Evolutionary conservation across 345 rosid species (phyloP), one percentile per base, ranked within the genome.

Genomic region (Lumnitzera racemosa): DNA sequence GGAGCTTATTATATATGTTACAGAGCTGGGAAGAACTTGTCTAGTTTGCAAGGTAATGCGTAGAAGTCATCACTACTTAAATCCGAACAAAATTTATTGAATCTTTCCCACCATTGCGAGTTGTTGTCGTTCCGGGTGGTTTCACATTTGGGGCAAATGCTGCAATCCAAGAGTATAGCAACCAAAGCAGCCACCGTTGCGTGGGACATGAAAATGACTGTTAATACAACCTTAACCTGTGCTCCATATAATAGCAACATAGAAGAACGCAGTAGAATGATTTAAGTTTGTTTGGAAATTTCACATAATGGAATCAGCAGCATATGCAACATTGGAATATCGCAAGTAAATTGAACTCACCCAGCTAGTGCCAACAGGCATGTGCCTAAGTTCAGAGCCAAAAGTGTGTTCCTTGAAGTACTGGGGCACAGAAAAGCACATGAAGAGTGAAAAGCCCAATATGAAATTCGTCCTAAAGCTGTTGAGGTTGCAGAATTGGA

Each of bases 31-130:
- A 84, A 87, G 53, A 80, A 73, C 53, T 77, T 76, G 61, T 84
- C 72, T 53, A 87, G 85, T n/a, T 67, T 53, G 70, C 72, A 83
- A 10, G 89, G 91, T 23, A 83, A 47, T 57, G 77, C 82, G 59
- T 87, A 83, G 77, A 87, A 85, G 62, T 87, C 95, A 60, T 87
- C 91, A 46, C 73, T 87, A 55, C 91, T 81, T 17, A 81, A 75
- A 52, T 87, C 91, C 0, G 79, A 78, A 52, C 72, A 75, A 54
- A 79, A 83, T 10, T 74, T 51, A 63, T 71, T 73, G 70, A 82
- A 87, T 67, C 73, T 87, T 36, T 87, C 88, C 86, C 88, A 77
- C 95, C 95, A 87, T 56, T 75, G 74, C 70, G 78, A 11, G 0
- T 84, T 86, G 13, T 68, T 75, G 74, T 84, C 90, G 56, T 67